These are phyloP conservation scores for Chlamydomonas sphaeroides DNA, from an alignment of 139 green algal species.

Conservation along the genomic window DNA sequence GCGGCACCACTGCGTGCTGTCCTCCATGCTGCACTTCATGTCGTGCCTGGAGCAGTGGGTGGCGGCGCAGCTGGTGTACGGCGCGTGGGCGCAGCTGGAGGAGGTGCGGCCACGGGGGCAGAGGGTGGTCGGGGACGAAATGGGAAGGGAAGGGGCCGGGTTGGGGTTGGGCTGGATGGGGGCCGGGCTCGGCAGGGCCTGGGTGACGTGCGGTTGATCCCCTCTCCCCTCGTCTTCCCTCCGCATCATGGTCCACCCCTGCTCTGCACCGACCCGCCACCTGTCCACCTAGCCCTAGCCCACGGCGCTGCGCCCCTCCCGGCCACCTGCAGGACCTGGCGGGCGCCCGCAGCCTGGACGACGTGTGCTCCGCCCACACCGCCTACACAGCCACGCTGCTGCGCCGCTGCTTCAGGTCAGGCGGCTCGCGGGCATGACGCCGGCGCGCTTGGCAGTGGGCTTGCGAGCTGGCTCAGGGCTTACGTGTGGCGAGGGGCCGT, in stretches of 20 bases:
- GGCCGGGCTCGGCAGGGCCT: too few species aligned
- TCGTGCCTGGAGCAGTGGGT: slow-evolving; percentile 31
- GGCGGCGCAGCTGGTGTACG: slow-evolving; percentile 28
- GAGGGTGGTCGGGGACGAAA: too few species aligned
- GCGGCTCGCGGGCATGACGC: background rate
- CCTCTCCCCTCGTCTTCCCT: too few species aligned
- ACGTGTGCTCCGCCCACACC: slow-evolving; percentile 34
- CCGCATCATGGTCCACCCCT: too few species aligned
- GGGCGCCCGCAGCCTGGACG: slow-evolving; percentile 17
- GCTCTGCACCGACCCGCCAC: too few species aligned
- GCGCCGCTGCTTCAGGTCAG: slow-evolving; percentile 37
- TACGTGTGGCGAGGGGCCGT: background rate
- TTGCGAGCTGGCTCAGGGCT: background rate
- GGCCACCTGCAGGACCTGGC: slow-evolving; percentile 16
- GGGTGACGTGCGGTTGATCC: too few species aligned
- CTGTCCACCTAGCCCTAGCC: too few species aligned
- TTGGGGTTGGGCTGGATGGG: too few species aligned
- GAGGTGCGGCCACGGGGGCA: background rate
- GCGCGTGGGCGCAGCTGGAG: slow-evolving; percentile 11
- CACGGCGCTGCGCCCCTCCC: background rate
- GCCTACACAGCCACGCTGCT: slow-evolving; percentile 29
- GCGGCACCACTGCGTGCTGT: background rate
- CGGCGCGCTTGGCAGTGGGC: background rate
- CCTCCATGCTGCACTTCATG: slow-evolving; percentile 30
- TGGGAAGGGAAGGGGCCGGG: too few species aligned